Evolutionary conservation across 2,329 filamentous ascomycete species (phyloP), one percentile per base, ranked within the genome.

Genomic region (Colletotrichum destructivum): DNA sequence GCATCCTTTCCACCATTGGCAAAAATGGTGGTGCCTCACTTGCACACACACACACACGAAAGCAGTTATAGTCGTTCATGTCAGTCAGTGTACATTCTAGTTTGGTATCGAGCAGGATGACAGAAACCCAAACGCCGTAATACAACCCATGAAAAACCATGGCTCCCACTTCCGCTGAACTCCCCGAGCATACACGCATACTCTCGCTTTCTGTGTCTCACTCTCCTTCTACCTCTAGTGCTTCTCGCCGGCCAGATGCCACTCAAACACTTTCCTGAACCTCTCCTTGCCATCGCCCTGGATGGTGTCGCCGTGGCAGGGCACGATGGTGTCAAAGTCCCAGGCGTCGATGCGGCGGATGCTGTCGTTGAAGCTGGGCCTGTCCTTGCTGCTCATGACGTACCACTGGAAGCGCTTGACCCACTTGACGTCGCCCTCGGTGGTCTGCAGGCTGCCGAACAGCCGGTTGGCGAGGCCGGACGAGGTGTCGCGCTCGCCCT

Each of bases 251-350:
- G 78, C 84, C 78, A 97, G 80, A 84, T 97, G 93, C 95, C 95
- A 98, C 77, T 88, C 88, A 82, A 97, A 94, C 15, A 97, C 87
- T 81, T 93, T 94, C 77, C 88, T 84, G 75, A 96, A 97, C 18
- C 93, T 85, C 13, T 88, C 88, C 86, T 97, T 98, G 12, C 89
- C 95, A 73, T 85, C 81, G 2, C 84, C 86, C 80, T 96, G 92
- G 75, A 98, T 91, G 18, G 93, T 91, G 83, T 99, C 96, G 11
- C 96, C 96, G 82, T 99, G 96, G 80, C 96, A 98, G 0, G 96
- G 95, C 71, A 99, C 91, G 62, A 98, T 87, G 49, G 91, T 91
- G 74, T 92, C 89, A 79, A 98, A 98, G 70, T 96, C 92, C 96
- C 96, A 99, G 66, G 82, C 80, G 64, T 90, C 86, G 74, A 98